Evolutionary conservation across 2,329 filamentous ascomycete genomes (phyloP).

Genomic region (Penicillium sp.): DNA sequence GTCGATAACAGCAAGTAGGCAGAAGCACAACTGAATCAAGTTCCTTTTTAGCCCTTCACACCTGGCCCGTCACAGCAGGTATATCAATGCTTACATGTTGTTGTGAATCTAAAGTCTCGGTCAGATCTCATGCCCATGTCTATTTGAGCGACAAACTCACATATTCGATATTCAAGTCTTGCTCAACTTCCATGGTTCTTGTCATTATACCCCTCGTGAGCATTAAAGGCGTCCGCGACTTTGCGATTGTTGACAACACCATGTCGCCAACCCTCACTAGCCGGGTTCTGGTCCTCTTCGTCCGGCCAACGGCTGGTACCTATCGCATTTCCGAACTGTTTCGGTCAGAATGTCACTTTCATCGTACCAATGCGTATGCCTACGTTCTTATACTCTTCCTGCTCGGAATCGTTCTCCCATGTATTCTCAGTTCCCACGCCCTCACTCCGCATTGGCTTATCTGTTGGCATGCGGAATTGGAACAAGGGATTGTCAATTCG

Average conservation of each 20-base stretch:
- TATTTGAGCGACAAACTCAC: slow-evolving; percentile 34
- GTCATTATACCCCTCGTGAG: slow-evolving; percentile 8
- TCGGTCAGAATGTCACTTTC: neutral
- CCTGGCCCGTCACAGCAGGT: too few relatives aligned
- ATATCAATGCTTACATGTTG: slow-evolving; percentile 27
- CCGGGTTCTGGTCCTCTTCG: slow-evolving; percentile 13
- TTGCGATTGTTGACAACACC: slow-evolving; percentile 23
- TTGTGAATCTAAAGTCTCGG: slow-evolving; percentile 38
- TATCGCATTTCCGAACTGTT: slow-evolving; percentile 17
- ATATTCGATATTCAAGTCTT: slow-evolving; percentile 19
- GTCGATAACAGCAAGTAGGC: too few relatives aligned
- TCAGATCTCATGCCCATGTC: neutral
- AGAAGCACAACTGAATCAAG: too few relatives aligned
- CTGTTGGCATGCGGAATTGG: slow-evolving; percentile 40
- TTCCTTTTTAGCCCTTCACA: too few relatives aligned
- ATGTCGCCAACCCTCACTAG: slow-evolving; percentile 15
- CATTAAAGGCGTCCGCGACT: slow-evolving; percentile 17
- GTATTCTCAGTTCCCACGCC: slow-evolving; percentile 12
- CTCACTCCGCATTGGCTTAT: slow-evolving; percentile 13
- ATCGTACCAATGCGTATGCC: neutral
- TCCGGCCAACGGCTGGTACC: slow-evolving; percentile 28
- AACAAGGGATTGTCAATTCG: slow-evolving; percentile 47
- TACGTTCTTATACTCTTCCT: slow-evolving; percentile 10
- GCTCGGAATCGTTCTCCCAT: slow-evolving; percentile 6
- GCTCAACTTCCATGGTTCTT: slow-evolving; percentile 16